Conservation (phyloP, 805 yeast genomes). For the Saccharomycopsis sp. region DNA sequence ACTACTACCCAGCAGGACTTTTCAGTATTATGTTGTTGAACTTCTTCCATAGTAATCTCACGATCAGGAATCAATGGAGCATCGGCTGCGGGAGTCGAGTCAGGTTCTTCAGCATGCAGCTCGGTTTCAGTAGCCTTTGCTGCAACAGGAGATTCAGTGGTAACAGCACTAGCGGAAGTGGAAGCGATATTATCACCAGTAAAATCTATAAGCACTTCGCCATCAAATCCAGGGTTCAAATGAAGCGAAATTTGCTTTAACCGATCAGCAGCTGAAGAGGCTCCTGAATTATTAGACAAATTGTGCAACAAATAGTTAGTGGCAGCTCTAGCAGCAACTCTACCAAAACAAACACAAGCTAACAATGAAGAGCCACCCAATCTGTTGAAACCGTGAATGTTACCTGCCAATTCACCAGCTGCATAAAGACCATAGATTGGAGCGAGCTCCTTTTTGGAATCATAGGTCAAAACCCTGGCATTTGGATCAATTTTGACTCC, state of each 20-base stretch:
- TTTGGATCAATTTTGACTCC: conserved; percentile 50
- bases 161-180: background rate
- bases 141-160: conserved; percentile 3
- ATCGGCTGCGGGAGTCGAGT: conserved; percentile 14
- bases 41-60: conserved; percentile 42
- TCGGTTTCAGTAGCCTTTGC: conserved; percentile 1
- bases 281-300: conserved; percentile 25
- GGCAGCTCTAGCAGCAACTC: conserved; percentile 37
- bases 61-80: conserved; percentile 36
- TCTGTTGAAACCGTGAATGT: conserved; percentile 51
- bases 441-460: conserved; percentile 25
- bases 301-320: conserved; percentile 30
- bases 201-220: conserved; percentile 33
- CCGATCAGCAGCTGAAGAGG: conserved; percentile 28
- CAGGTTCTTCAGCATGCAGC: conserved; percentile 19
- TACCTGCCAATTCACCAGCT: conserved; percentile 55
- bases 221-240: conserved; percentile 35
- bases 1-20: conserved; percentile 50
- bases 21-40: conserved; percentile 39
- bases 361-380: conserved; percentile 50
- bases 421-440: conserved; percentile 43
- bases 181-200: conserved; percentile 16
- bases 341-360: conserved; percentile 50
- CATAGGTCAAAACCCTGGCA: conserved; percentile 32
- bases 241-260: conserved; percentile 39